Base-by-base conservation (phyloP, 2,329 filamentous ascomycete genomes). In the Arachnopeziza araneosa region DNA sequence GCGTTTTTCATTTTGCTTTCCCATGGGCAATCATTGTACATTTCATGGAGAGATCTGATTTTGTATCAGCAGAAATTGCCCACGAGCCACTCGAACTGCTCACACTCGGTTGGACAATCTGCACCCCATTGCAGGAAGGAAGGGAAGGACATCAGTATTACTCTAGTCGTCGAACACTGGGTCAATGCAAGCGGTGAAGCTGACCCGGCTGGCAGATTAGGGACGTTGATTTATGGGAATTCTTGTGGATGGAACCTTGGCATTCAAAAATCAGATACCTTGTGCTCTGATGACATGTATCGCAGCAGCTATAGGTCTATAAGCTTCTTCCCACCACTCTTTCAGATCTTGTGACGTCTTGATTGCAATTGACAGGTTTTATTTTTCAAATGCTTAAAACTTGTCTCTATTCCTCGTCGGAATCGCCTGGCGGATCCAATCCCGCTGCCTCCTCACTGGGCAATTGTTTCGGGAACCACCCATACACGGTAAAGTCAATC, bases 401-500 rank as follows among this genome's bases (percentile, higher is more conserved):
- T 6, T 22, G 4, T 26, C 24, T 54, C 59, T 54, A 64, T 36
- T 64, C 64, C 24, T 69, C 66, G 14, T 69, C 66, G 5, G 63
- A 66, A 52, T 64, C 60, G 55, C 58, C 32, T 23, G 56, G 53
- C 1, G 64, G 64, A 12, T 44, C 36, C 1, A 70, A n/a, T 1
- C 69, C 70, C 14, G 63, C 67, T 0, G 66, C 65, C 12, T 36
- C 66, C 23, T 71, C 67, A 52, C 67, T 70, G 5, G 69, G 69
- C 24, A 73, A 56, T 52, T 71, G 68, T 50, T 75, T 71, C 12
- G 79, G 79, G 67, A 77, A 77, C 75, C 75, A 76, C 7, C 75
- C 75, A 63, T 69, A 73, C 50, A 66, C 67, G 5, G 54, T 58
- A 12, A 76, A 67, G 62, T 75, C 70, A 49, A 76, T 66, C 56